A percentile compares a stretch with the other conserved stretches of the same genome.
These are phyloP conservation scores for Cotoneaster glaucophyllus DNA, from an alignment of 306 rosid genomes.

Conservation along the genomic window DNA sequence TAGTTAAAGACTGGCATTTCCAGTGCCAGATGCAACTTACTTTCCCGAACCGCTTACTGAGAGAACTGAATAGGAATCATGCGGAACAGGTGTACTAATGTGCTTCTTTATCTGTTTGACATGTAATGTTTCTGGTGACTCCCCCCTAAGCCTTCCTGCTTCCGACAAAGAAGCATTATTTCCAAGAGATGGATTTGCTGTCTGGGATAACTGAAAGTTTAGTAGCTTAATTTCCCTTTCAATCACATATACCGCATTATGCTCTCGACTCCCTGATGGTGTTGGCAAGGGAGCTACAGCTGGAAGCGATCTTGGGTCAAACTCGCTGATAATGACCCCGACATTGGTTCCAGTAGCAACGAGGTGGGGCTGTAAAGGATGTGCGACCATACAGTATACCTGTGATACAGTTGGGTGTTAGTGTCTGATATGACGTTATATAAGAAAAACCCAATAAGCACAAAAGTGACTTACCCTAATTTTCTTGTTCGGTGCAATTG, in stretches of 20 bases:
- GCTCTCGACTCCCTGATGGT: conserved; percentile 81
- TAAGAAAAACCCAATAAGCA: not conserved
- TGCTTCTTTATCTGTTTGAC: conserved; percentile 92
- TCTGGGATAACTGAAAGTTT: conserved; percentile 82
- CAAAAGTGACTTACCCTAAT: conserved; percentile 63
- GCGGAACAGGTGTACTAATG: conserved; percentile 94
- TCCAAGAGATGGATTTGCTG: conserved; percentile 93
- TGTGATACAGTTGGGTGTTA: conserved; percentile 18
- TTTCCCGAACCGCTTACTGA: conserved; percentile 98
- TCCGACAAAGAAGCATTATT: conserved; percentile 81
- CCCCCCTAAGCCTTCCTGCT: conserved; percentile 82
- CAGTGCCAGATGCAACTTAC: conserved; percentile 46
- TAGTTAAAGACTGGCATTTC: not conserved
- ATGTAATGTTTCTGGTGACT: conserved; percentile 62
- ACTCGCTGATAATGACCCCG: conserved; percentile 89
- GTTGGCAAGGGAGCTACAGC: conserved; percentile 87
- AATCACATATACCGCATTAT: conserved; percentile 83
- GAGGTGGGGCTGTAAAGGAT: conserved; percentile 90
- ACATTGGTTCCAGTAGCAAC: conserved; percentile 98
- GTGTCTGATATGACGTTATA: not conserved
- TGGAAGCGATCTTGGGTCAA: conserved; percentile 96
- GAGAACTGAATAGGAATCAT: conserved; percentile 93
- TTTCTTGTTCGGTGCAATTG: conserved; percentile 86
- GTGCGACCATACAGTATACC: conserved; percentile 97
- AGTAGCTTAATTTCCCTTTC: conserved; percentile 89